These are phyloP conservation scores for Exsudoporus frostii DNA, from an alignment of 768 basidiomycete genomes.

Conservation along the genomic window DNA sequence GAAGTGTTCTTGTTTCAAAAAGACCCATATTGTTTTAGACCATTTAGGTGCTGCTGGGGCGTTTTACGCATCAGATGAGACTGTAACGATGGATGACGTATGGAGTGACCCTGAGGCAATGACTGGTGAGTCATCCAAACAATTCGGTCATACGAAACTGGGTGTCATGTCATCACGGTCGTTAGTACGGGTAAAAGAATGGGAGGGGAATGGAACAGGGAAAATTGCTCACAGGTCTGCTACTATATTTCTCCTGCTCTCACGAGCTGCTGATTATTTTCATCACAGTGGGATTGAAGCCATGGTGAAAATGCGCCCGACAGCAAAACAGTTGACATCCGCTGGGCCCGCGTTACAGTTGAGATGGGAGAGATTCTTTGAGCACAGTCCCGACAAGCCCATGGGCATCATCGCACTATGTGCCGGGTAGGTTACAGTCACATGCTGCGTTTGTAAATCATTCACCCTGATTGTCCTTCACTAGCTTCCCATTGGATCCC, in stretches of 20 bases:
- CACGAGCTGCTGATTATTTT: not conserved
- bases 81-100: constrained; percentile 47
- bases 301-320: constrained; percentile 54
- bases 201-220: constrained; percentile 40
- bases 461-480: not conserved
- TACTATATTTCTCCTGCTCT: not conserved
- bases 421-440: constrained; percentile 35
- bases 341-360: constrained; percentile 43
- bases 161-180: not conserved
- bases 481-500: constrained; percentile 26
- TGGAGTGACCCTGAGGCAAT: constrained; percentile 37
- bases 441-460: not conserved
- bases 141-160: constrained; percentile 2
- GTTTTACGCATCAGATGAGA: constrained; percentile 42
- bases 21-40: constrained; percentile 15
- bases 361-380: constrained; percentile 53
- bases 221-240: constrained; percentile 54
- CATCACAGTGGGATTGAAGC: constrained; percentile 48
- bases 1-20: not conserved
- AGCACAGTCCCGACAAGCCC: constrained; percentile 51
- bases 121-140: constrained; percentile 33
- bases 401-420: constrained; percentile 42
- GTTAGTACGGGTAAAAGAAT: constrained; percentile 32
- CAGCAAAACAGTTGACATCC: constrained; percentile 43
- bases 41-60: constrained; percentile 24